Base-by-base conservation (phyloP, 225 moss, liverwort and hornwort species). In the Marchantia polymorpha region DNA sequence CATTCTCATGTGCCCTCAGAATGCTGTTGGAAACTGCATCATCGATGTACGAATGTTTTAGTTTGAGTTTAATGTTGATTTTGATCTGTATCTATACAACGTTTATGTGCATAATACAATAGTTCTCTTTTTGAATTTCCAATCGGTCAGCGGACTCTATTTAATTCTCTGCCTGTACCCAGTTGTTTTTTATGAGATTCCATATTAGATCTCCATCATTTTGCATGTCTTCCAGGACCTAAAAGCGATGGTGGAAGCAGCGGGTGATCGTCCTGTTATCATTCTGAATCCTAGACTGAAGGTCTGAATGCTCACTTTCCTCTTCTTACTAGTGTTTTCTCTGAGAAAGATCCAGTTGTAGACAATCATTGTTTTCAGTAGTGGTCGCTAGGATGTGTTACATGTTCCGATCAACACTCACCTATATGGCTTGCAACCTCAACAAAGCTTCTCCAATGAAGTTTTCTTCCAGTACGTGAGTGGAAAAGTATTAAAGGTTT, bases 1-100 rank as follows among this genome's bases (percentile, higher is more conserved):
- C 82, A 86, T 99, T 73, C 85, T 99, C 27, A 90, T 95, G 86
- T 93, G 95, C n/a, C 99, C 99, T 47, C 99, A 99, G 86, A 99
- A 99, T 82, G 93, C 95, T 54, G 92, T 91, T 74, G 99, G 95
- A 82, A 99, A 99, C 78, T 99, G 99, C 82, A 99, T 99, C 67
- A 92, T 99, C 55, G 92, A 93, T 82, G 93, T 93, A 87, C 75
- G 90, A 60, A 73, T 15, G 7, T 58, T 56, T 12, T 3, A 55
- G 3, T 30, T 75, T 16, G 54, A 54, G 8, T 16, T 26, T 10
- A 8, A 17, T 16, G 26, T 54, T 39, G 16, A 2, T 75, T 27
- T 75, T 27, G 16, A 15, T 49, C 25, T 31, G 53, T 74, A 53
- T 5, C 48, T 22, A 10, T 20, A 7, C 49, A 39, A 39, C 39